These are phyloP conservation scores for Marsdenia floribunda DNA, from an alignment of 257 asterid species.

Conservation along the genomic window DNA sequence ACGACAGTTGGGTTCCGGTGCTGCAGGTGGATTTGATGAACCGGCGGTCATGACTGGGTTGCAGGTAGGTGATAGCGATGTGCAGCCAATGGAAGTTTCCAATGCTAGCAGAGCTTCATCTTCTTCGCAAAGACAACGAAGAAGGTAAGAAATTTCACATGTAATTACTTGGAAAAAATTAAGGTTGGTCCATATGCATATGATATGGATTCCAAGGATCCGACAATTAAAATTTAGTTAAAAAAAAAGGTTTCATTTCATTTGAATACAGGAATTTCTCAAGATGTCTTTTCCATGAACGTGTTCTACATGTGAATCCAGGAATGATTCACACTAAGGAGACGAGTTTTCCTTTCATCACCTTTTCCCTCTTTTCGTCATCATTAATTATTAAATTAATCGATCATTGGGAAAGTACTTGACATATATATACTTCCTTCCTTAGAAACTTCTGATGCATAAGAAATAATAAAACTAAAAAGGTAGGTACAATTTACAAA, in stretches of 20 bases:
- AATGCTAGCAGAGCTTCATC: slow-evolving; percentile 33
- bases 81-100: slow-evolving; percentile 19
- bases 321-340: background rate
- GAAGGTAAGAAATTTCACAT: slow-evolving; percentile 46
- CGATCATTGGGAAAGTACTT: too few species aligned
- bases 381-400: too few species aligned
- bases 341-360: background rate
- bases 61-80: background rate
- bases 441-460: too few species aligned
- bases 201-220: background rate
- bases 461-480: too few species aligned
- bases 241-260: background rate
- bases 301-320: background rate
- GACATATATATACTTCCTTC: too few species aligned
- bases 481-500: too few species aligned
- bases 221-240: too few species aligned
- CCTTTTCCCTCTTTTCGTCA: background rate
- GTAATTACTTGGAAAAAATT: background rate
- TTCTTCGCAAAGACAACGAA: slow-evolving; percentile 36
- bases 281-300: background rate
- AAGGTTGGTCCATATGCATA: background rate
- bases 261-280: background rate
- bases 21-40: too few species aligned
- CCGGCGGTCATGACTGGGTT: too few species aligned
- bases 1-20: too few species aligned